Evolutionary conservation across 2,329 filamentous ascomycete genomes (phyloP).

Genomic region (Leptographium radiaticola): DNA sequence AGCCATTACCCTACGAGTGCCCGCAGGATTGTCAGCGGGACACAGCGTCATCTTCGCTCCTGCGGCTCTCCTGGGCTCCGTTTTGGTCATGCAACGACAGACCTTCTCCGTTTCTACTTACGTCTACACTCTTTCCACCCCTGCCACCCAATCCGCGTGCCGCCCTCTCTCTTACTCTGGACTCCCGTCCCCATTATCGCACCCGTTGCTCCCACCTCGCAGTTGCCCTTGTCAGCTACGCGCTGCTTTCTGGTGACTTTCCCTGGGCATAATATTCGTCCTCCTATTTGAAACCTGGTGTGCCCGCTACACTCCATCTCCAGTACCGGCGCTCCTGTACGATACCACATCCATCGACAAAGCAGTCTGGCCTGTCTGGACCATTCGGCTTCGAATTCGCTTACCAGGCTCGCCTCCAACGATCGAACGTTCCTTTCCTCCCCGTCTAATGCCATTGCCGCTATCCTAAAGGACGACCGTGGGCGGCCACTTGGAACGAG

Average conservation of each 20-base stretch:
- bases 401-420: no score
- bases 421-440: no score
- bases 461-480: no score
- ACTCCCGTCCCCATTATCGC: no score
- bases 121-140: background rate
- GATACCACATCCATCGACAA: background rate
- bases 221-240: background rate
- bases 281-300: slow-evolving; percentile 12
- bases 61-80: background rate
- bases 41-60: background rate
- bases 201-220: background rate
- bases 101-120: background rate
- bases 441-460: no score
- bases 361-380: slow-evolving; percentile 2
- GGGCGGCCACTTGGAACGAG: no score
- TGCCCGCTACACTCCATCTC: slow-evolving; percentile 5
- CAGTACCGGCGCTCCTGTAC: background rate
- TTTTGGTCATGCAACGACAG: slow-evolving; percentile 7
- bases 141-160: background rate
- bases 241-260: background rate
- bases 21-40: background rate
- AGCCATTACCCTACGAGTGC: no score
- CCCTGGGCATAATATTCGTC: background rate
- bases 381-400: background rate
- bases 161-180: background rate